Evolutionary conservation across 306 rosid genomes (phyloP), one percentile per base, ranked within the genome.

Genomic region (Lathyrus oleraceus): DNA sequence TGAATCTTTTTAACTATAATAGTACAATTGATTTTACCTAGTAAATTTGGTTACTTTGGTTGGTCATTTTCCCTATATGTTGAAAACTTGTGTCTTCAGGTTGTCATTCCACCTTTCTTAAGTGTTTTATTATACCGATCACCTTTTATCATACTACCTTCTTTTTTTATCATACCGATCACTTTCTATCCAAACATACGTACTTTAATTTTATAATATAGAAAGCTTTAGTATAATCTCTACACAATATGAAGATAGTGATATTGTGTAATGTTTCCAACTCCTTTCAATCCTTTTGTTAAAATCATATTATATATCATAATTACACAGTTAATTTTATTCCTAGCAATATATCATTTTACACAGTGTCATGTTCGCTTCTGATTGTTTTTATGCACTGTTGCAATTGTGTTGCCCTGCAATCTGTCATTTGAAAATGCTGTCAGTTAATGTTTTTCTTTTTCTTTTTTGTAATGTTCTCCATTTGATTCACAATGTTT

Each of bases 361-460:
- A 67, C 28, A 61, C 13, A 61, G 20, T 2, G 14, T 11, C 39
- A 30, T 68, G 27, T 38, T 67, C n/a, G 2, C 42, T 15, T 40
- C 32, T 42, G 48, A 15, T 17, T 13, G 57, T 56, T 49, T 49
- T 30, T 5, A 19, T 73, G 61, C 48, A 60, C 16, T 65, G 23
- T 38, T 78, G 56, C 39, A 57, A 27, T 27, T 71, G 63, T 71
- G 72, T 56, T 71, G 54, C 45, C 30, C 21, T 78, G 36, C 56
- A 20, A 63, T 17, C 32, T 15, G 23, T 59, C 30, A 2, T 57
- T 27, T 35, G 54, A 54, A 71, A 53, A 57, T 19, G 20, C 27
- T 10, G 59, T 43, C 39, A 16, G 56, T 43, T 12, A 12, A 53
- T 63, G 32, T 59, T 48, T 36, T 70, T 61, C 44, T 45, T 11